phyloP scores from a whole-genome alignment of 495 filamentous ascomycete genomes.

The Neurospora sp. region DNA sequence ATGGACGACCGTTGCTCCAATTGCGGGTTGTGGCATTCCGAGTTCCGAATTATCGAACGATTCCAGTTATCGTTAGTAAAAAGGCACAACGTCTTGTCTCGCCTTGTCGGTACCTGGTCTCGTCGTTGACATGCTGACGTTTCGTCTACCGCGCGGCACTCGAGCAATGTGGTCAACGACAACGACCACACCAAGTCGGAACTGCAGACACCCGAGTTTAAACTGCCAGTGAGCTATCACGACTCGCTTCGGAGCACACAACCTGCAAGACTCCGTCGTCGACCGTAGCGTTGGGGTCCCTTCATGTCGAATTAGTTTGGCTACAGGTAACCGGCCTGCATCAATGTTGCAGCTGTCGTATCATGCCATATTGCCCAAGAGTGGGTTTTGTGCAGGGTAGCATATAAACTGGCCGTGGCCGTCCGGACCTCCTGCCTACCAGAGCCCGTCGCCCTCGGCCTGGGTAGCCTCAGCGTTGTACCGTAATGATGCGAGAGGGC shows the following conservation, averaged over 20 bases:
- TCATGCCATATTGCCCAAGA: background rate
- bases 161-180: background rate
- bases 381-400: background rate
- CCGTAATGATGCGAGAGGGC: background rate
- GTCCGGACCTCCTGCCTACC: background rate
- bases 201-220: background rate
- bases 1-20: background rate
- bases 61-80: background rate
- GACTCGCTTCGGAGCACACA: background rate
- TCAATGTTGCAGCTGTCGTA: slow-evolving; percentile 7
- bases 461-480: background rate
- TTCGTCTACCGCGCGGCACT: background rate
- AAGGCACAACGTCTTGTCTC: background rate
- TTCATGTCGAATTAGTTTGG: background rate
- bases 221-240: background rate
- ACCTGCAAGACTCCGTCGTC: background rate
- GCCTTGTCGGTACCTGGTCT: background rate
- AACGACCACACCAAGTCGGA: background rate
- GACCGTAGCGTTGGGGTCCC: background rate
- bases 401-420: background rate
- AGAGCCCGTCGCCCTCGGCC: background rate
- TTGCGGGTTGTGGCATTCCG: background rate
- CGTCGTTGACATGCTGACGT: background rate
- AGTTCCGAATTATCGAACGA: background rate
- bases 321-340: slow-evolving; percentile 1